Conservation (phyloP, 148 eudicot genomes). For the Cornus suecica region DNA sequence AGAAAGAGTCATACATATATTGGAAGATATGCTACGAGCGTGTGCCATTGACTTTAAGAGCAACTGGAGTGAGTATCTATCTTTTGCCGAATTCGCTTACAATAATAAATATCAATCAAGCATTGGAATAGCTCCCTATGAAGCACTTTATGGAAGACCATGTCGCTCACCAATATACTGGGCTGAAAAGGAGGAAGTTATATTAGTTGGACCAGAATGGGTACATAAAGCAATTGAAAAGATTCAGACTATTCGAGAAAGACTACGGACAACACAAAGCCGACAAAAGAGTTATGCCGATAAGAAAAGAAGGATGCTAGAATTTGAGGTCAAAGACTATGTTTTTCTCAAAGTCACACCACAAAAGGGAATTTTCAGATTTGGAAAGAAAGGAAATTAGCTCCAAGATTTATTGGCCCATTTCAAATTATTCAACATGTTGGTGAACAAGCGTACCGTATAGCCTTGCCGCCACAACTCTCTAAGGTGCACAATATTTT, state of each 20-base stretch:
- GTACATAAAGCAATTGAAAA: background rate
- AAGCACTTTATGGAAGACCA: no score
- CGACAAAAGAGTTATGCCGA: conserved; percentile 3
- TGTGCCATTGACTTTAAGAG: background rate
- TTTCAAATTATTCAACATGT: background rate
- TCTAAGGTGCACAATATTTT: no score
- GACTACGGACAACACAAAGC: background rate
- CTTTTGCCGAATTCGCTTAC: background rate
- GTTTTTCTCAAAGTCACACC: background rate
- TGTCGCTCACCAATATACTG: no score
- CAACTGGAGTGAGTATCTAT: background rate
- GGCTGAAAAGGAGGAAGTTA: no score
- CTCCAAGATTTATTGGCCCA: background rate
- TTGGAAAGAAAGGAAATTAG: background rate
- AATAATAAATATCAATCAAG: background rate
- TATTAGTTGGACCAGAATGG: no score
- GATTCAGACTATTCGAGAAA: background rate
- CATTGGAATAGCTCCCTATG: no score
- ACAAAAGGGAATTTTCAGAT: background rate
- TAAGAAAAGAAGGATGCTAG: background rate
- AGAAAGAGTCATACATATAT: background rate
- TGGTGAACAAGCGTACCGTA: no score
- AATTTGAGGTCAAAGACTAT: background rate
- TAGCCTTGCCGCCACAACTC: no score
- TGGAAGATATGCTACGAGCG: background rate